Base-by-base conservation (phyloP, 2,329 filamentous ascomycete species). In the Aureobasidium musti region DNA sequence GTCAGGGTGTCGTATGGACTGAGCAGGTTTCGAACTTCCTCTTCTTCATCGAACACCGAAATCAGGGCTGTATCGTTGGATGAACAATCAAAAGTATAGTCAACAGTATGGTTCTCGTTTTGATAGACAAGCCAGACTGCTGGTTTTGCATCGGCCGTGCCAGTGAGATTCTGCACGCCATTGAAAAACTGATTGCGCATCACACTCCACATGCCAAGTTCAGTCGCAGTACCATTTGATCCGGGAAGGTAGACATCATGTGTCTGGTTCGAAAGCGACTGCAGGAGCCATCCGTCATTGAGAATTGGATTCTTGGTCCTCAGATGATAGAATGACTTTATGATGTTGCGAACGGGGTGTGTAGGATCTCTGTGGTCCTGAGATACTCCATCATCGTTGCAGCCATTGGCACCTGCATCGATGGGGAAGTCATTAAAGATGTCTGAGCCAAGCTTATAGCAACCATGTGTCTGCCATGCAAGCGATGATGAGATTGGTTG, bases 381-480 rank as follows among this genome's bases (percentile, higher is more conserved):
- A 43, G 82, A 82, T 63, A 86, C 84, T 11, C 75, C 73, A 52
- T 84, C 82, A 68, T 89, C 86, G 52, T 83, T 71, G 70, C 87
- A 89, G 6, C 85, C 87, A 41, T 78, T 69, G 1, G 80, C 75
- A 2, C 83, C 82, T 68, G 81, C 79, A 52, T 84, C 82, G 43
- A 87, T 76, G 0, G 86, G 86, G 78, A 85, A 85, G 8, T 86
- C 72, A 69, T 81, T 82, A 71, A 87, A 87, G 67, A 87, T 84
- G 1, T 80, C 80, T 39, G 83, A 82, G 23, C 80, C 79, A 4
- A 88, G 78, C 14, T 77, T 77, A 74, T 88, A 89, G 73, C 87
- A 89, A 7, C 87, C 87, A 70, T 89, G 87, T 35, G 81, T 80
- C 70, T 87, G 84, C 87, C 87, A 89, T 2, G 86, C 86, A 2